Evolutionary conservation across 176 grass and related monocot species (phyloP), one percentile per base, ranked within the genome.

Genomic region (Lolium multiflorum): DNA sequence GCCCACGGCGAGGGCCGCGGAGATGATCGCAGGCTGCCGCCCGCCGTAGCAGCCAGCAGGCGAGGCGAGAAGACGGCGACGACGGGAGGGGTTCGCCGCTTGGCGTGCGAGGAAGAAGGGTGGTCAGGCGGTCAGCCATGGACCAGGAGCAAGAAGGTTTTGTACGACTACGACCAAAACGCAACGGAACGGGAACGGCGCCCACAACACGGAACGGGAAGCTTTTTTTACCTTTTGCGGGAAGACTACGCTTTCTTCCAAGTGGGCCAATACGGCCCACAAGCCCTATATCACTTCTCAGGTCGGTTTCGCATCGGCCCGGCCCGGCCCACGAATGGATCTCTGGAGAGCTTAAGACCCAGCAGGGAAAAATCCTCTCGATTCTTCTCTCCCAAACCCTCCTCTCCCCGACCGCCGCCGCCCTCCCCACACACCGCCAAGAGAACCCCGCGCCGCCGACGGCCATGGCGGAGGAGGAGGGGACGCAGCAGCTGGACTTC

Each of bases 391-490:
- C 44, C 52, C 55, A 86, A 90, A 64, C 79, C 88, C 79, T 14
- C 55, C 12, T 37, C 70, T 49, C 56, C 20, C 49, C 58, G 68
- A 22, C 49, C 31, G 66, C 83, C 76, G 74, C 81, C 71, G 18
- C 67, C 65, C 11, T 21, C 83, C 22, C 7, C 15, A 2, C 14
- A 17, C 49, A 11, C 54, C 22, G 11, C 65, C 15, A 13, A 15
- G 39, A 5, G 31, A 52, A 9, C 22, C 14, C 37, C 35, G 15
- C 61, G 51, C 74, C 74, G 14, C 15, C 63, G 74, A 17, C 61
- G 80, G 25, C 63, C 3, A 92, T 98, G 91, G 93, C 86, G 20
- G 85, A 81, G n/a, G 83, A 79, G 16, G 93, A 89, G 52, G 84
- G 90, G 0, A 78, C 77, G 31, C 85, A 71, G 20, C 85, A 84